phyloP scores from a whole-genome alignment of 768 basidiomycete genomes.

The Termitomyces heimii region DNA sequence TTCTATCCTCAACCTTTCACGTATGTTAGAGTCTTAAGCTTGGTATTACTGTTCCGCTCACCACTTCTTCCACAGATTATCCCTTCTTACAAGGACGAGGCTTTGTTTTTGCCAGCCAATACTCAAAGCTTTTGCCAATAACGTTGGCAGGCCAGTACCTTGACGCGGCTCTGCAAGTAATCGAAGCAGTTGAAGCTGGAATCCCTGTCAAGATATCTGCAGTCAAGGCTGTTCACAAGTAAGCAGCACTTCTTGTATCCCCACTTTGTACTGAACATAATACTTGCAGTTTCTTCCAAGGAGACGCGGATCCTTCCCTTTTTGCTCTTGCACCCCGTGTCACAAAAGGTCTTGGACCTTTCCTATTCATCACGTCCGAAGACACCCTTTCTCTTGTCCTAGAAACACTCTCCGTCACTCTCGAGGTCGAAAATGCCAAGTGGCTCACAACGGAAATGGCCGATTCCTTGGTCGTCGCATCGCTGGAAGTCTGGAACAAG shows the following conservation, averaged over 20 bases:
- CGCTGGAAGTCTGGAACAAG: slow-evolving; percentile 80
- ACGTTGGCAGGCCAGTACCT: slow-evolving; percentile 81
- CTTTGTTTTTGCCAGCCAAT: slow-evolving; percentile 93
- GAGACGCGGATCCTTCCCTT: slow-evolving; percentile 53
- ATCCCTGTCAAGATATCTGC: slow-evolving; percentile 94
- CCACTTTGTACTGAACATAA: slow-evolving; percentile 2
- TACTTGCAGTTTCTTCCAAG: slow-evolving; percentile 59
- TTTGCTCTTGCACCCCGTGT: slow-evolving; percentile 67
- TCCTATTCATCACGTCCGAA: slow-evolving; percentile 73
- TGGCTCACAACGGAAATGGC: slow-evolving; percentile 72
- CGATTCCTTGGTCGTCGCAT: slow-evolving; percentile 53
- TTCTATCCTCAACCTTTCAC: slow-evolving; percentile 60
- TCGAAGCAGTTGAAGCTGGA: slow-evolving; percentile 65
- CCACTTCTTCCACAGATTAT: slow-evolving; percentile 41
- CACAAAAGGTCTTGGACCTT: slow-evolving; percentile 76
- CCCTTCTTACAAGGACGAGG: slow-evolving; percentile 94
- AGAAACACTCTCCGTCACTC: slow-evolving; percentile 76
- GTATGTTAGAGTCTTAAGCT: slow-evolving; percentile 35
- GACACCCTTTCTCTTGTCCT: slow-evolving; percentile 87
- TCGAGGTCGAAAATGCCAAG: slow-evolving; percentile 64
- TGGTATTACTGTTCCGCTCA: background rate
- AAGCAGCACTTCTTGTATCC: slow-evolving; percentile 16
- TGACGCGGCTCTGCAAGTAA: slow-evolving; percentile 78
- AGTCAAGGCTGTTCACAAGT: slow-evolving; percentile 93
- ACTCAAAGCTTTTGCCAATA: slow-evolving; percentile 63